phyloP scores from a whole-genome alignment of 441 rosid species.

The Eruca vesicaria region DNA sequence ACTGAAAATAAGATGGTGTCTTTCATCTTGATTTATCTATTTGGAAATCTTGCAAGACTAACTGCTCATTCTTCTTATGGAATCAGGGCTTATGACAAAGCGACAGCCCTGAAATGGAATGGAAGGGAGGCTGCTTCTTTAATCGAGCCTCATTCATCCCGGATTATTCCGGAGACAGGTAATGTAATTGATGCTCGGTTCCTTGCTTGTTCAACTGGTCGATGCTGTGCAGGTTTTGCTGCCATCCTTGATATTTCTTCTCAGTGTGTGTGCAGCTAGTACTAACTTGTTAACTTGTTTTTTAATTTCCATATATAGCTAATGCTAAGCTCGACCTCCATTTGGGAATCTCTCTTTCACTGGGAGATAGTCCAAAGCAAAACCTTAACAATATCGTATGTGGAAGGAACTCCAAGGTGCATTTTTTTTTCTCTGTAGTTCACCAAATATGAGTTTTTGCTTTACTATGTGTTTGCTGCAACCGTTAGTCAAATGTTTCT shows the following conservation, averaged over 20 bases:
- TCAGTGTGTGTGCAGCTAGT: neutral
- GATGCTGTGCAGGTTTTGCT: conserved; percentile 8
- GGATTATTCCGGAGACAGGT: conserved; percentile 49
- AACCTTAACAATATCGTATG: conserved; percentile 31
- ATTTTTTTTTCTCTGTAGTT: neutral
- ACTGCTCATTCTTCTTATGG: conserved; percentile 40
- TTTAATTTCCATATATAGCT: conserved; percentile 41
- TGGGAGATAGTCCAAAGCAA: conserved; percentile 45
- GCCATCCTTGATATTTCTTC: neutral
- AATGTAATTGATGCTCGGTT: conserved; percentile 43
- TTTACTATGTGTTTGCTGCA: conserved; percentile 17
- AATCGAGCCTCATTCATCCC: conserved; percentile 66
- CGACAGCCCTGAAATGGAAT: conserved; percentile 58
- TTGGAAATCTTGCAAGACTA: conserved; percentile 58
- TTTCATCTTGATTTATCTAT: conserved; percentile 48
- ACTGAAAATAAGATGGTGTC: conserved; percentile 45
- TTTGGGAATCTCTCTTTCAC: conserved; percentile 72
- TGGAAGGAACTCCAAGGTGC: conserved; percentile 37
- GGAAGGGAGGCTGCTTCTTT: conserved; percentile 65
- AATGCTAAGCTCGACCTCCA: conserved; percentile 66
- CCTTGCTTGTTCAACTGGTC: conserved; percentile 2
- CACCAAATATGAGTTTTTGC: conserved; percentile 7
- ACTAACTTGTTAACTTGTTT: neutral
- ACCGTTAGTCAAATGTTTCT: neutral
- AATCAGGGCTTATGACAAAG: conserved; percentile 89